A percentile compares a stretch with the other conserved stretches of the same genome.
Evolutionary conservation across 495 filamentous ascomycete genomes (phyloP).

Genomic region (Cercophora newfieldiana): DNA sequence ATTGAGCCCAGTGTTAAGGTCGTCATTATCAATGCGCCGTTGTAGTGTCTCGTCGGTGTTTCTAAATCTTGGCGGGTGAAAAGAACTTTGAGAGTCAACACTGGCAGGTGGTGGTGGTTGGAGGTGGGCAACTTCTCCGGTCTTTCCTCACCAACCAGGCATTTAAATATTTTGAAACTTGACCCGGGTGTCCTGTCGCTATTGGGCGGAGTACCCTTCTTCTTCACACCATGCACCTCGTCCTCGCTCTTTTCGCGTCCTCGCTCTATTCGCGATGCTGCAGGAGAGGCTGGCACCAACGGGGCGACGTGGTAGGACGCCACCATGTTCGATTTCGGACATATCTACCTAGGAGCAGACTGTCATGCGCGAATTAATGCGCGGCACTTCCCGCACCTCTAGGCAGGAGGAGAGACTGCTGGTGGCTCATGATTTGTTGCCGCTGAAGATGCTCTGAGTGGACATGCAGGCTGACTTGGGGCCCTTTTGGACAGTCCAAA

Average conservation of each 20-base stretch:
- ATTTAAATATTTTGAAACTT: slow-evolving; percentile 8
- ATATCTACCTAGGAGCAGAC: slow-evolving; percentile 3
- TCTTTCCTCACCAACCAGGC: slow-evolving; percentile 7
- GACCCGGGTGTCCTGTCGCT: slow-evolving; percentile 2
- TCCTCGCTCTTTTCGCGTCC: slow-evolving; percentile 4
- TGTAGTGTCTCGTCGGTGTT: slow-evolving; percentile 6
- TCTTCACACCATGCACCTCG: slow-evolving; percentile 4
- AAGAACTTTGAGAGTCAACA: slow-evolving; percentile 6
- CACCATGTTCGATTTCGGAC: slow-evolving; percentile 6
- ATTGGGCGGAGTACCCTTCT: slow-evolving; percentile 4
- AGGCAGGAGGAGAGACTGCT: slow-evolving; percentile 2
- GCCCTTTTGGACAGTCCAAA: slow-evolving; percentile 5
- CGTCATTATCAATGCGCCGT: slow-evolving; percentile 3
- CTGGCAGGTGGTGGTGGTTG: slow-evolving; percentile 4
- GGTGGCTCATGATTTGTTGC: slow-evolving; percentile 5
- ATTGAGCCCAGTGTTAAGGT: background rate
- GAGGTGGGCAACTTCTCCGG: slow-evolving; percentile 8
- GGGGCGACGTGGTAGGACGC: slow-evolving; percentile 6
- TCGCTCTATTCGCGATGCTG: slow-evolving; percentile 5
- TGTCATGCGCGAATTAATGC: slow-evolving; percentile 5
- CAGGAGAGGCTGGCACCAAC: slow-evolving; percentile 8
- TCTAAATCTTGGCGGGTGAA: slow-evolving; percentile 6
- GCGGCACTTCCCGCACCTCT: slow-evolving; percentile 3
- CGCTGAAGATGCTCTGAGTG: slow-evolving; percentile 6
- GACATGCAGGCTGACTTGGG: slow-evolving; percentile 4